Conservation (phyloP, 2,329 filamentous ascomycete species). For the Chrysosporium keratinophilum region DNA sequence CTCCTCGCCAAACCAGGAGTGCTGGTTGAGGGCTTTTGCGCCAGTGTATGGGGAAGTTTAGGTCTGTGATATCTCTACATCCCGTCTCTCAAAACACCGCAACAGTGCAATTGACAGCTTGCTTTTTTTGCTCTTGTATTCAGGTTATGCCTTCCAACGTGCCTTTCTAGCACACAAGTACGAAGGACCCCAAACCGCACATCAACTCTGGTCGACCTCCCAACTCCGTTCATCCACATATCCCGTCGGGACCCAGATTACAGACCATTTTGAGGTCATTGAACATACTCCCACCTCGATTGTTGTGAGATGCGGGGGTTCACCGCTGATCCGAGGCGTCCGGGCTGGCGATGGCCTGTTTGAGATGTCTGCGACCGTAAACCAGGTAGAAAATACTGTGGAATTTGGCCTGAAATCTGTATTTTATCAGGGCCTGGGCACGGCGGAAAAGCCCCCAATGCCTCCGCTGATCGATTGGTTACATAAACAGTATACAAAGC, state of each 20-base stretch:
- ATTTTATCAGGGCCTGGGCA: conserved; percentile 48
- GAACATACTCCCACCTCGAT: conserved; percentile 52
- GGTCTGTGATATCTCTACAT: conserved; percentile 37
- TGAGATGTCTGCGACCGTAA: conserved; percentile 51
- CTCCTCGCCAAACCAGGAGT: conserved; percentile 52
- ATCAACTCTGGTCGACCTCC: conserved; percentile 51
- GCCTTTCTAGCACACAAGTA: conserved; percentile 51
- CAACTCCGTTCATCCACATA: conserved; percentile 50
- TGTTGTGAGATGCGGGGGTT: conserved; percentile 56
- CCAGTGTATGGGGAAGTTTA: conserved; percentile 55
- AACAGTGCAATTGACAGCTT: not conserved
- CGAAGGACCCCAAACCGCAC: conserved; percentile 44
- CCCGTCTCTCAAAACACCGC: too few species aligned
- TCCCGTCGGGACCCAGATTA: conserved; percentile 53
- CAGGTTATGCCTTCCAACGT: conserved; percentile 45
- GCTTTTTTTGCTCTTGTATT: not conserved
- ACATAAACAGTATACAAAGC: conserved; percentile 48
- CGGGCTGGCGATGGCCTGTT: conserved; percentile 57
- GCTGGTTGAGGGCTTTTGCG: conserved; percentile 55
- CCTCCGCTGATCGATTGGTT: conserved; percentile 39
- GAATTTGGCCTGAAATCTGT: conserved; percentile 57
- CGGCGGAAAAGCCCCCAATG: conserved; percentile 37
- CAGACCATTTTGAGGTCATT: conserved; percentile 63
- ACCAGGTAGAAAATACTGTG: conserved; percentile 46
- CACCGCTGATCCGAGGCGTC: conserved; percentile 47